Base-by-base conservation (phyloP, 202 grass and related monocot genomes). In the Carex sylvatica region DNA sequence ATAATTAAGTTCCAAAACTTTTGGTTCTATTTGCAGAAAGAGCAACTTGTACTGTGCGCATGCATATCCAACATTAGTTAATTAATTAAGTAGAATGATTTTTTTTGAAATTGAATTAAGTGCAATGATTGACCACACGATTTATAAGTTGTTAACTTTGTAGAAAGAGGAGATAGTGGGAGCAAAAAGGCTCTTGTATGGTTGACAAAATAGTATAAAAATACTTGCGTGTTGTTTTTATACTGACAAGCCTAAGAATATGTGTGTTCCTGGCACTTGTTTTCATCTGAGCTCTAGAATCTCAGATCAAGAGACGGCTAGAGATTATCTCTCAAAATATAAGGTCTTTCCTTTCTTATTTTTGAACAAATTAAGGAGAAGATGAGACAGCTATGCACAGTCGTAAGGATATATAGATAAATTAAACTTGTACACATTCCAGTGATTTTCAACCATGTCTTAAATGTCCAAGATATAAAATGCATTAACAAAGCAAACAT, bases 261-360 rank as follows among this genome's bases (percentile, higher is more conserved):
- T 70, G 63, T 69, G 80, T 65, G 80, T 82, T 82, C 30, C 24
- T 82, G 38, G 80, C 65, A 80, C 67, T 64, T 91, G 86, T 89
- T 87, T 87, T 61, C 66, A 82, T 83, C 53, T 54, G 46, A 16
- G 33, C 3, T 36, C 55, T 10, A 79, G 85, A 89, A 87, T 89
- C 87, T 26, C 73, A 30, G 28, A 12, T 36, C 28, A 58, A 77
- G 74, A 77, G 74, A 77, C 8, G 74, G n/a, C 74, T 77, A 13
- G 6, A 31, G 23, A 75, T 77, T 58, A 22, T 71, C 67, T 70
- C 40, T 71, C n/a, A 71, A 47, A 40, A 69, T 69, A 42, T 69
- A 42, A 42, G 10, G 8, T 4, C 6, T 18, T 13, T 65, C 31
- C 4, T n/a, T 20, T 40, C 23, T 75, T 72, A 23, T 55, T 74